Evolutionary conservation across 129 eudicot genomes (phyloP).

Genomic region (Ambrosia trifida): DNA sequence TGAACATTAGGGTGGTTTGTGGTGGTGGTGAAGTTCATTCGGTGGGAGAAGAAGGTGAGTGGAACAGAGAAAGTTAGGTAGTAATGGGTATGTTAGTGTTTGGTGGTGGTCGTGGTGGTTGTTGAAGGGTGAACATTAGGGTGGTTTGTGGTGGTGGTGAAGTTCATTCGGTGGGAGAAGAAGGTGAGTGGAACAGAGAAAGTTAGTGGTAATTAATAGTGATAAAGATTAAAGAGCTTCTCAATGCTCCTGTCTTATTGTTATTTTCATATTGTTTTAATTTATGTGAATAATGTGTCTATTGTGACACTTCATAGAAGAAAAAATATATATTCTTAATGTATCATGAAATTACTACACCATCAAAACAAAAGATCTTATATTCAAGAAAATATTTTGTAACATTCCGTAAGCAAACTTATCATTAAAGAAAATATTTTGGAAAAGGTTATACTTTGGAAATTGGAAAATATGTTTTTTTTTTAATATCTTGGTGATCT

Average conservation of each 20-base stretch:
- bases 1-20: constrained; percentile 51
- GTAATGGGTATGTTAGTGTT: no score
- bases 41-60: constrained; percentile 31
- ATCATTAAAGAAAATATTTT: no score
- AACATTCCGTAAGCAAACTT: no score
- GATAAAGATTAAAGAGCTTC: constrained; percentile 30
- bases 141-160: constrained; percentile 32
- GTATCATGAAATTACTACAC: no score
- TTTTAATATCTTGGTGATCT: no score
- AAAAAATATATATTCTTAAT: no score
- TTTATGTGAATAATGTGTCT: neutral
- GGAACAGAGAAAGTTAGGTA: no score
- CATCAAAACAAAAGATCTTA: no score
- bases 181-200: constrained; percentile 31
- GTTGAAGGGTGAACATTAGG: constrained; percentile 74
- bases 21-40: constrained; percentile 52
- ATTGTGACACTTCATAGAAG: no score
- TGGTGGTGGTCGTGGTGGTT: constrained; percentile 50
- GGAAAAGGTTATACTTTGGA: no score
- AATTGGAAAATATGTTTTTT: neutral
- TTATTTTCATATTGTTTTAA: neutral
- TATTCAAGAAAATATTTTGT: no score
- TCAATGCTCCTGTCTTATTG: constrained; percentile 26
- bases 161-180: constrained; percentile 54
- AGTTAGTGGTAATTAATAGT: constrained; percentile 46